Conservation (phyloP, 495 filamentous ascomycete species). For the Aspergillus saccharolyticus region DNA sequence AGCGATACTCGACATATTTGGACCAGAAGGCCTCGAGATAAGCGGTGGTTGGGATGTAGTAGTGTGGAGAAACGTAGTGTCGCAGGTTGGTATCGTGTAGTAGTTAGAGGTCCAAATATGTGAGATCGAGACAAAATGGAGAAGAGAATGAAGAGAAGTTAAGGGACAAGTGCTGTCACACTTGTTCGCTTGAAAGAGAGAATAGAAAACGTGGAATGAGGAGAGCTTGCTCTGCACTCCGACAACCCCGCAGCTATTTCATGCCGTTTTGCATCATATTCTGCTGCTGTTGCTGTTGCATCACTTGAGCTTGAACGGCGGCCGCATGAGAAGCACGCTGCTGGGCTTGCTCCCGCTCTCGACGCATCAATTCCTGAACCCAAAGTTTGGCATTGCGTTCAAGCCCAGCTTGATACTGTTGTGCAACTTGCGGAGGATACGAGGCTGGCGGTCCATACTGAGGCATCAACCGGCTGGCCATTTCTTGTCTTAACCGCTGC, state of each 20-base stretch:
- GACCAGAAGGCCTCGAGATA: background rate
- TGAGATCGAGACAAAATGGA: slow-evolving; percentile 12
- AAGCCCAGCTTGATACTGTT: slow-evolving; percentile 35
- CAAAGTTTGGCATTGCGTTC: slow-evolving; percentile 38
- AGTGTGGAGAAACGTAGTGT: background rate
- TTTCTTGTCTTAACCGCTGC: slow-evolving; percentile 34
- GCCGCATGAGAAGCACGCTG: slow-evolving; percentile 30
- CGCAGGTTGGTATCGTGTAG: background rate
- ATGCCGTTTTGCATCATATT: slow-evolving; percentile 47
- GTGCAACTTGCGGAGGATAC: slow-evolving; percentile 39
- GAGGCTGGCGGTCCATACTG: slow-evolving; percentile 41
- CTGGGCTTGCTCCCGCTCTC: slow-evolving; percentile 35
- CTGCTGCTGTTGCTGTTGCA: slow-evolving; percentile 41
- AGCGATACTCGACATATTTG: background rate
- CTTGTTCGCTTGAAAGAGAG: background rate
- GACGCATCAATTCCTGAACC: slow-evolving; percentile 45
- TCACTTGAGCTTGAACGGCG: slow-evolving; percentile 33
- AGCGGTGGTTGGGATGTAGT: background rate
- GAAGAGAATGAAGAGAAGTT: slow-evolving; percentile 6
- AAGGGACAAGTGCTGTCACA: background rate
- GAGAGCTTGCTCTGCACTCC: slow-evolving; percentile 5
- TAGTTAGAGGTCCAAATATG: slow-evolving; percentile 6
- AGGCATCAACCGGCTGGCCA: slow-evolving; percentile 32
- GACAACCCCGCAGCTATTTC: slow-evolving; percentile 22
- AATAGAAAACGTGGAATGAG: slow-evolving; percentile 1